phyloP scores from a whole-genome alignment of 495 filamentous ascomycete genomes.

The Penicillium riverlandense region DNA sequence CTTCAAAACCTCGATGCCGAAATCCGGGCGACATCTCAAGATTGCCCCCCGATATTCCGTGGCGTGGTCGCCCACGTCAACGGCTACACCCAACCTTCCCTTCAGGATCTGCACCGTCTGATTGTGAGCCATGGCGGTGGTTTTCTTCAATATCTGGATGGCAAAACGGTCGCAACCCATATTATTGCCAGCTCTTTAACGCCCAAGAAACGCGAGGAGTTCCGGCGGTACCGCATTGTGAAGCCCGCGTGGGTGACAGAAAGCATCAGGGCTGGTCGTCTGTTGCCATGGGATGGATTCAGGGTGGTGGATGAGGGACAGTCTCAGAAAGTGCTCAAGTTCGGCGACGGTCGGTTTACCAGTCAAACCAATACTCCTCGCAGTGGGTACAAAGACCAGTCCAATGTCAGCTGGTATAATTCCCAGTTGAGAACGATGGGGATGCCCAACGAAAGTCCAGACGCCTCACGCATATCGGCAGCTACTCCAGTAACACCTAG shows the following conservation, averaged over 20 bases:
- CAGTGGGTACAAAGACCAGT: constrained; percentile 66
- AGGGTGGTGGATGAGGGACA: constrained; percentile 73
- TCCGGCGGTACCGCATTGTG: constrained; percentile 78
- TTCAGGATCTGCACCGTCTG: constrained; percentile 78
- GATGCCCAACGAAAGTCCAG: constrained; percentile 3
- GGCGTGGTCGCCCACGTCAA: constrained; percentile 85
- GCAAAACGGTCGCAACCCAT: constrained; percentile 88
- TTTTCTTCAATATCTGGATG: constrained; percentile 91
- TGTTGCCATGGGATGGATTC: constrained; percentile 81
- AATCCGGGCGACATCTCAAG: constrained; percentile 55
- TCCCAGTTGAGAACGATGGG: constrained; percentile 49
- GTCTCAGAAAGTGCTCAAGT: constrained; percentile 70
- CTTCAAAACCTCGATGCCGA: constrained; percentile 87
- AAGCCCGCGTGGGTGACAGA: constrained; percentile 96
- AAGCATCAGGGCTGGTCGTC: constrained; percentile 68
- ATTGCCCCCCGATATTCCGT: constrained; percentile 79
- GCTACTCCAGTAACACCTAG: constrained; percentile 3
- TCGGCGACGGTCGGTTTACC: constrained; percentile 60
- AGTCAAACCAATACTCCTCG: constrained; percentile 54
- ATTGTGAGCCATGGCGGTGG: constrained; percentile 87
- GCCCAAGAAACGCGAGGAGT: constrained; percentile 85
- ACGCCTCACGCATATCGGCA: background rate
- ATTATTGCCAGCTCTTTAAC: constrained; percentile 88
- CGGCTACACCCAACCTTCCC: constrained; percentile 86
- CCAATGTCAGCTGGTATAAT: constrained; percentile 70